Percentiles rank a stretch among this genome's conserved stretches.
Evolutionary conservation across 176 grass and related monocot species (phyloP).

Genomic region (Carex scoparia): DNA sequence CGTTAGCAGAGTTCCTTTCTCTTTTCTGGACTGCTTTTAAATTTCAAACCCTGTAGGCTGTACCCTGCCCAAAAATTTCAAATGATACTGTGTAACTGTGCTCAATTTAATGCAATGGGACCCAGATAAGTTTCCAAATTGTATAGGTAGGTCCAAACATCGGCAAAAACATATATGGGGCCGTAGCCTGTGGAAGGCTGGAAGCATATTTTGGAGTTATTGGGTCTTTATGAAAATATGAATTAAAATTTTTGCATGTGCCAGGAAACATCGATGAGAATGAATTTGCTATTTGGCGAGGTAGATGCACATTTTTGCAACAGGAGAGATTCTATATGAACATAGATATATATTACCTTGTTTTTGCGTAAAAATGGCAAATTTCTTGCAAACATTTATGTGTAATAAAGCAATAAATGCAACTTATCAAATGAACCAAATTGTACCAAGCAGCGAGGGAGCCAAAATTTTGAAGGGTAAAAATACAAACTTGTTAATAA

Average conservation of each 20-base stretch:
- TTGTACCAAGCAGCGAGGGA: neutral
- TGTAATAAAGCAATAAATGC: neutral
- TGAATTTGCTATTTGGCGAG: neutral
- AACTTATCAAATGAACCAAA: neutral
- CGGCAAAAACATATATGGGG: neutral
- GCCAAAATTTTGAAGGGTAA: neutral
- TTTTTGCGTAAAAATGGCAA: neutral
- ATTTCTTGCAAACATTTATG: neutral
- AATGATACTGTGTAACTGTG: neutral
- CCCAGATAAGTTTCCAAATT: slow-evolving; percentile 12
- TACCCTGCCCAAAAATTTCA: neutral
- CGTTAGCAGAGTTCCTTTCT: neutral
- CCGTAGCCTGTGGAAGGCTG: slow-evolving; percentile 8
- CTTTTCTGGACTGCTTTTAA: neutral
- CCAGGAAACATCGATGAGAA: neutral
- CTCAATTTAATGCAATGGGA: slow-evolving; percentile 4
- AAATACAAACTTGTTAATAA: neutral
- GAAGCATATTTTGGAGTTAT: too few species aligned
- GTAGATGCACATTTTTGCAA: neutral
- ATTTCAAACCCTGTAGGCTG: neutral
- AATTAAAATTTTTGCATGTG: neutral
- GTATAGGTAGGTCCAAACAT: neutral
- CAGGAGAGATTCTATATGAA: neutral
- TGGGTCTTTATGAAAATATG: neutral
- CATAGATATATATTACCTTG: neutral